Evolutionary conservation across 768 basidiomycete species (phyloP).

Genomic region (Boletus sensibilis): DNA sequence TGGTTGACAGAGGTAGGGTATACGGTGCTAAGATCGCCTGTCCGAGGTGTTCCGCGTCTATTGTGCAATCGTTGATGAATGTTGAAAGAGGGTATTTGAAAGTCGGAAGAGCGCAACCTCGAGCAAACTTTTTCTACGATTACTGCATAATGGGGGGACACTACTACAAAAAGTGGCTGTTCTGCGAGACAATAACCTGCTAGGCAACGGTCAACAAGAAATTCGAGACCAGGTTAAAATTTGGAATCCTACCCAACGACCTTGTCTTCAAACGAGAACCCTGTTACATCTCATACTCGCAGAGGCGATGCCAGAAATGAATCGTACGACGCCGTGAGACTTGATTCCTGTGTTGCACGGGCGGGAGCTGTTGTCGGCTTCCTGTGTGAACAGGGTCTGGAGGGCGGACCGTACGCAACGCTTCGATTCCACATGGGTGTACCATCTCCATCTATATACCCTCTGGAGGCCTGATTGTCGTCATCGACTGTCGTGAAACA

Average conservation of each 20-base stretch:
- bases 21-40: neutral
- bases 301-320: neutral
- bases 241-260: neutral
- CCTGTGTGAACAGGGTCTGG: slow-evolving; percentile 1
- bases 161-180: neutral
- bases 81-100: neutral
- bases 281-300: no score
- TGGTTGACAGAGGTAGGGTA: neutral
- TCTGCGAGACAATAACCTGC: neutral
- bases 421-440: neutral
- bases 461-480: neutral
- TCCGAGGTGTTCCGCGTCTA: neutral
- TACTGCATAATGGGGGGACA: neutral
- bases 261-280: neutral
- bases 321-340: neutral
- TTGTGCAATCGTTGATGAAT: neutral
- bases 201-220: neutral
- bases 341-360: neutral
- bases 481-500: slow-evolving; percentile 9
- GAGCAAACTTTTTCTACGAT: neutral
- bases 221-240: neutral
- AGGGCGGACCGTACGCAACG: neutral
- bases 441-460: neutral
- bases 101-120: neutral
- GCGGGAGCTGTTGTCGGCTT: neutral